phyloP scores from a whole-genome alignment of 768 basidiomycete species.

The Psilocybe cubensis region DNA sequence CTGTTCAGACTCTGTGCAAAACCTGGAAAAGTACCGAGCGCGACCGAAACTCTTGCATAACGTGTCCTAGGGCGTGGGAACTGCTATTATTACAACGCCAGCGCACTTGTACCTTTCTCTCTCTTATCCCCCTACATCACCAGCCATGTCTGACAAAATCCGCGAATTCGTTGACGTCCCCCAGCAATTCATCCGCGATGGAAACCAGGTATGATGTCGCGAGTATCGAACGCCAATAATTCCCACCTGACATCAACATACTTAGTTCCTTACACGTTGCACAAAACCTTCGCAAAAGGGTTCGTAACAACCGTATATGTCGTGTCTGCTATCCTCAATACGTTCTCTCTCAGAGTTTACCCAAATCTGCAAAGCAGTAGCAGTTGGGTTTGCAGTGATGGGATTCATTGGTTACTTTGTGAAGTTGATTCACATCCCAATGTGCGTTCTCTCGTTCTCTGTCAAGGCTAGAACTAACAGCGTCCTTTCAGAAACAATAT shows the following conservation, averaged over 20 bases:
- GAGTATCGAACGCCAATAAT: not conserved
- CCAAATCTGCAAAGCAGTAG: slow-evolving; percentile 95
- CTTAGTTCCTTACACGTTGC: slow-evolving; percentile 93
- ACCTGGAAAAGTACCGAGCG: slow-evolving; percentile 11
- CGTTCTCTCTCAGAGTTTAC: slow-evolving; percentile 73
- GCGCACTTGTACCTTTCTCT: slow-evolving; percentile 28
- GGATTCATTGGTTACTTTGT: slow-evolving; percentile 99
- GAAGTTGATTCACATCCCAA: slow-evolving; percentile 97
- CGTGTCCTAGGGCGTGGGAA: slow-evolving; percentile 40
- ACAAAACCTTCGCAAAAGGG: slow-evolving; percentile 97
- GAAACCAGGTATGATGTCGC: slow-evolving; percentile 75
- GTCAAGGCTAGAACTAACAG: slow-evolving; percentile 20
- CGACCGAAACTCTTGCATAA: slow-evolving; percentile 22
- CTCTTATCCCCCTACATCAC: slow-evolving; percentile 22
- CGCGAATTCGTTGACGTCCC: slow-evolving; percentile 91
- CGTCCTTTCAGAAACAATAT: slow-evolving; percentile 82
- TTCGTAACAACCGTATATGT: slow-evolving; percentile 34
- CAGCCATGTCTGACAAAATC: slow-evolving; percentile 86
- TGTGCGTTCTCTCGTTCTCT: slow-evolving; percentile 59
- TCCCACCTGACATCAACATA: slow-evolving; percentile 6
- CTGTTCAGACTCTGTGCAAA: slow-evolving; percentile 5
- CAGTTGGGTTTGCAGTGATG: slow-evolving; percentile 98
- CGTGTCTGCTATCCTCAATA: not conserved
- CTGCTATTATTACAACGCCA: slow-evolving; percentile 32
- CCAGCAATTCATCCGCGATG: slow-evolving; percentile 90